phyloP scores from a whole-genome alignment of 148 eudicot species.

The Chenopodium suecicum region DNA sequence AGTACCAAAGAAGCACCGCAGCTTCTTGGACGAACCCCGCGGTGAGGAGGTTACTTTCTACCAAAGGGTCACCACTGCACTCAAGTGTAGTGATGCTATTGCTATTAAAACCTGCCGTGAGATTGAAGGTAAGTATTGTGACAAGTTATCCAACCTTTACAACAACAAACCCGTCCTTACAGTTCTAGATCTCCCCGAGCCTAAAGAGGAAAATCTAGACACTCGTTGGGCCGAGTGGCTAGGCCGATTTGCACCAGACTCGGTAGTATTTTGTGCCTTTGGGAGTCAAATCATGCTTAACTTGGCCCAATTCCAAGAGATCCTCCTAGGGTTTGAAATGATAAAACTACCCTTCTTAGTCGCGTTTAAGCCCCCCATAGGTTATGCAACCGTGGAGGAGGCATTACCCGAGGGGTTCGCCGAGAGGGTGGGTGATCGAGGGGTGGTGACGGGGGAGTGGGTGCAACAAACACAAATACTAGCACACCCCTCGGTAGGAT shows the following conservation, averaged over 20 bases:
- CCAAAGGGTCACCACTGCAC: conserved; percentile 28
- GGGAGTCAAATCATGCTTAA: conserved; percentile 55
- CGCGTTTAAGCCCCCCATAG: too few species aligned
- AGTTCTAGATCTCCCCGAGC: conserved; percentile 44
- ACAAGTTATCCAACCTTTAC: conserved; percentile 37
- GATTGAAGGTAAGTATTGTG: conserved; percentile 46
- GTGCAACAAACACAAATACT: too few species aligned
- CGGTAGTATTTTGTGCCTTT: conserved; percentile 57
- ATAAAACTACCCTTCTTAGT: conserved; percentile 34
- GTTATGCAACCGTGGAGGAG: too few species aligned
- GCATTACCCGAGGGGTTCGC: too few species aligned
- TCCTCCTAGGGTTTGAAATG: conserved; percentile 51
- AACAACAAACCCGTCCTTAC: conserved; percentile 33
- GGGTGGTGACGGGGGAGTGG: too few species aligned
- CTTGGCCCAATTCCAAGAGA: conserved; percentile 52
- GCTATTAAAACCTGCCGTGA: conserved; percentile 48
- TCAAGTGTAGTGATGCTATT: conserved; percentile 37
- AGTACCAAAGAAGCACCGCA: too few species aligned
- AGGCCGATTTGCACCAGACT: conserved; percentile 20
- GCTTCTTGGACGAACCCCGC: conserved; percentile 20
- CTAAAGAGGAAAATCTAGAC: conserved; percentile 16
- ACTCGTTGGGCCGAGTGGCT: conserved; percentile 54
- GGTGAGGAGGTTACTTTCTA: conserved; percentile 40
- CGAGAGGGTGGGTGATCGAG: too few species aligned
- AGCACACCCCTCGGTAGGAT: too few species aligned